Evolutionary conservation across 495 filamentous ascomycete species (phyloP).

Genomic region (Daldinia decipiens): DNA sequence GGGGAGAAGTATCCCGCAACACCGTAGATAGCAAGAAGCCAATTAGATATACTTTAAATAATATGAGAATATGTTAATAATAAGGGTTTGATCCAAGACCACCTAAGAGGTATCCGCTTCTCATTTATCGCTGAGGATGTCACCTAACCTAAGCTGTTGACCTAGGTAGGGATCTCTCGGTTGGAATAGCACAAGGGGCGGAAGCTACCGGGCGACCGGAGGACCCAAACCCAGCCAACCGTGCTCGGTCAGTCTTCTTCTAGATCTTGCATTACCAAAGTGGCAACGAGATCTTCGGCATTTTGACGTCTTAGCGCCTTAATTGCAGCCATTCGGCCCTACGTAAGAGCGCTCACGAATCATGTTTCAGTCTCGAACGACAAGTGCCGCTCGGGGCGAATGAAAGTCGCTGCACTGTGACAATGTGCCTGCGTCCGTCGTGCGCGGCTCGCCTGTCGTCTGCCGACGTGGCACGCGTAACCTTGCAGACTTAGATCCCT

Average conservation of each 20-base stretch:
- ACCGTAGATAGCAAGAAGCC: neutral
- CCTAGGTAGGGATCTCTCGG: neutral
- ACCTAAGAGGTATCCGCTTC: conserved; percentile 6
- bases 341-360: conserved; percentile 40
- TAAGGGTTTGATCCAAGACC: neutral
- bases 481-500: conserved; percentile 36
- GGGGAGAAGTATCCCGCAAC: neutral
- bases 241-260: conserved; percentile 35
- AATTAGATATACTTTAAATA: neutral
- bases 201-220: conserved; percentile 40
- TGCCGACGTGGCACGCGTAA: conserved; percentile 38
- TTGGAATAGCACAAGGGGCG: conserved; percentile 27
- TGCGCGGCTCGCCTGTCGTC: conserved; percentile 44
- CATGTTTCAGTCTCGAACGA: conserved; percentile 46
- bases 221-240: conserved; percentile 20
- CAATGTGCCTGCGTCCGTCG: conserved; percentile 46
- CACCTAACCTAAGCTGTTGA: neutral
- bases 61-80: neutral
- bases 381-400: conserved; percentile 41
- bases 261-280: conserved; percentile 45
- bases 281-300: conserved; percentile 47
- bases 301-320: conserved; percentile 45
- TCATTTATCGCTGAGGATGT: neutral
- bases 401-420: conserved; percentile 40
- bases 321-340: conserved; percentile 44